phyloP scores from a whole-genome alignment of 495 filamentous ascomycete genomes.

The Chaetomium tenue region DNA sequence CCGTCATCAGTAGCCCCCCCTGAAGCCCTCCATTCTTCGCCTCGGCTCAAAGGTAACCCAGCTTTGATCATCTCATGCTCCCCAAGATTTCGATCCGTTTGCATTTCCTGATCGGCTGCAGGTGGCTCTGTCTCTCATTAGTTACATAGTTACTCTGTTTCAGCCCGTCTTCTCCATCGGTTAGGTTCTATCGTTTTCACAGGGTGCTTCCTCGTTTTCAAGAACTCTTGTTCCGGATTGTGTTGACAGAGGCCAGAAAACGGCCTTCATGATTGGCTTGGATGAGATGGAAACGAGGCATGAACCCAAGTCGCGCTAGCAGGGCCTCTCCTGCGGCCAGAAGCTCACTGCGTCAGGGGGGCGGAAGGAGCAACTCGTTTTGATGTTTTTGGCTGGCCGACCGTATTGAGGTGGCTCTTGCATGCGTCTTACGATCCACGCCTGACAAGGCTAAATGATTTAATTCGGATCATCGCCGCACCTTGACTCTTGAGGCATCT shows the following conservation, averaged over 20 bases:
- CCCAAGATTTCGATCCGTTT: not conserved
- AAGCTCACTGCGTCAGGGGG: not conserved
- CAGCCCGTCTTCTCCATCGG: not conserved
- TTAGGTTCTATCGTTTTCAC: not conserved
- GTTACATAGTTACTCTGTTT: not conserved
- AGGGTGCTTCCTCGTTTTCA: not conserved
- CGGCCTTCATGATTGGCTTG: not conserved
- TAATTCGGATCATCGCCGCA: conserved; percentile 17
- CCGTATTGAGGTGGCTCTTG: not conserved
- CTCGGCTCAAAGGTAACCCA: not conserved
- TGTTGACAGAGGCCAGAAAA: conserved; percentile 1
- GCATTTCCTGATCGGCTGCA: conserved; percentile 7
- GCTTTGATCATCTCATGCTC: not conserved
- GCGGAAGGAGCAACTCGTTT: not conserved
- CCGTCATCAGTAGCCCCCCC: not conserved
- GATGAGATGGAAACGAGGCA: not conserved
- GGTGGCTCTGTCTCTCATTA: not conserved
- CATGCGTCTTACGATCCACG: conserved; percentile 10
- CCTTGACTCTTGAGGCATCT: not conserved
- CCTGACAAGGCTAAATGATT: conserved; percentile 11
- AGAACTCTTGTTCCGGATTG: not conserved
- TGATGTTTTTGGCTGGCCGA: conserved; percentile 6
- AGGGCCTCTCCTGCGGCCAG: conserved; percentile 8
- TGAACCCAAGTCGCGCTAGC: conserved; percentile 10
- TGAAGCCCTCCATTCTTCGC: not conserved